Percentiles rank a stretch among this genome's conserved stretches.
These are phyloP conservation scores for Aureobasidium sp. DNA, from an alignment of 2,329 filamentous ascomycete genomes.

Conservation along the genomic window DNA sequence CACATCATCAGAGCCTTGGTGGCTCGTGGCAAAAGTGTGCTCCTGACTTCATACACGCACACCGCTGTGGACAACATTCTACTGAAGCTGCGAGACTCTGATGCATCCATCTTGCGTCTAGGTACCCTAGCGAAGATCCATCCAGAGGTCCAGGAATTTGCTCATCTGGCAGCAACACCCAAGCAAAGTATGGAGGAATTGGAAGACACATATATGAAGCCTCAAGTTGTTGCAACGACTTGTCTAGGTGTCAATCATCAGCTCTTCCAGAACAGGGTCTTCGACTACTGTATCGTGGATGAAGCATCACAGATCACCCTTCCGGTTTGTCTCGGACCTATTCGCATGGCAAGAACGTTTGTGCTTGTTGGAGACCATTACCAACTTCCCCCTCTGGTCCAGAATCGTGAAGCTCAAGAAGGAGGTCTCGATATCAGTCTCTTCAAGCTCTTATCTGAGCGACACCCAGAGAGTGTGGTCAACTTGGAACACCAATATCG, in stretches of 20 bases:
- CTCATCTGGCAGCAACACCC: conserved; percentile 63
- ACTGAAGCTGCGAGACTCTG: conserved; percentile 65
- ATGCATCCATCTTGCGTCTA: conserved; percentile 63
- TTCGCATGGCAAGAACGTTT: conserved; percentile 85
- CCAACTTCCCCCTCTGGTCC: conserved; percentile 86
- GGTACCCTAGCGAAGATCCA: conserved; percentile 81
- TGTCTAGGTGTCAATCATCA: conserved; percentile 86
- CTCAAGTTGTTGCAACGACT: conserved; percentile 86
- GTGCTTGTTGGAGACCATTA: conserved; percentile 95
- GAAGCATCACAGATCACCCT: conserved; percentile 96
- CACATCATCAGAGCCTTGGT: conserved; percentile 91
- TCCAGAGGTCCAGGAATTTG: conserved; percentile 77
- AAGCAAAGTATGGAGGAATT: conserved; percentile 76
- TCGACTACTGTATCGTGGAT: conserved; percentile 98
- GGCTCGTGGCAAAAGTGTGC: conserved; percentile 80
- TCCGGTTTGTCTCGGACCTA: conserved; percentile 87
- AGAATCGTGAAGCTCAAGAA: conserved; percentile 76
- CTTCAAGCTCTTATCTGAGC: conserved; percentile 87
- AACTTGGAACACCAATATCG: conserved; percentile 94
- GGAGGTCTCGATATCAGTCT: conserved; percentile 87
- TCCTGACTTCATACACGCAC: conserved; percentile 93
- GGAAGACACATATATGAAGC: conserved; percentile 71
- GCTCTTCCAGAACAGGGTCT: conserved; percentile 77
- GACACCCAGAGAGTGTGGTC: conserved; percentile 77
- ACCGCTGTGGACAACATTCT: conserved; percentile 97